Conservation (phyloP, 139 green algal species). For the Yamagishiella unicocca region DNA sequence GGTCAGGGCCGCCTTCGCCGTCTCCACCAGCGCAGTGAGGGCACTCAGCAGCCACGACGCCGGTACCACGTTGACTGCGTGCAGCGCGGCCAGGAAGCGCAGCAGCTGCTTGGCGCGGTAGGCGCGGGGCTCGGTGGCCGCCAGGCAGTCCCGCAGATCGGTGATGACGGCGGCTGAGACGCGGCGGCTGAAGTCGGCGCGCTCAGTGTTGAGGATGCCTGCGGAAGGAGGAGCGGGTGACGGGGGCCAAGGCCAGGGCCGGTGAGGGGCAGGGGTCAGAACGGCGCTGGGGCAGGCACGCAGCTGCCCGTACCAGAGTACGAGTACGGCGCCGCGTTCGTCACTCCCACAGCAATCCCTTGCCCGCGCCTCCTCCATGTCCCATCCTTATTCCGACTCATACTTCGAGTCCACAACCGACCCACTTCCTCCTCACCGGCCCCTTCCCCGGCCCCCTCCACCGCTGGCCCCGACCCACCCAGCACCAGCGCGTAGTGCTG, state of each 20-base stretch:
- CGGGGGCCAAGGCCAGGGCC: not conserved
- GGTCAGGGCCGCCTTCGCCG: slow-evolving; percentile 25
- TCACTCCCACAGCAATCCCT: too few species aligned
- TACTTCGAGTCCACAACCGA: too few species aligned
- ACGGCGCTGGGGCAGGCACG: too few species aligned
- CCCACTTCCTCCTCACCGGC: not conserved
- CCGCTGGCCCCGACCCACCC: slow-evolving; percentile 59
- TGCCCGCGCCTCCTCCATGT: too few species aligned
- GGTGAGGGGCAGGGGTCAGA: not conserved
- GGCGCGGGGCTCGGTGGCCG: slow-evolving; percentile 27
- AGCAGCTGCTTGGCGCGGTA: slow-evolving; percentile 76
- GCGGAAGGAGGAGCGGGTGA: not conserved
- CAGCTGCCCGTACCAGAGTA: too few species aligned
- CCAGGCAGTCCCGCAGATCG: slow-evolving; percentile 37
- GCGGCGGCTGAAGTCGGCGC: slow-evolving; percentile 36
- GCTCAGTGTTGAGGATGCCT: slow-evolving; percentile 61
- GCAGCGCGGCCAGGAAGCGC: slow-evolving; percentile 75
- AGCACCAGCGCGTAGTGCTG: slow-evolving; percentile 81
- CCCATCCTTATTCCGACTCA: too few species aligned
- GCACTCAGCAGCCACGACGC: slow-evolving; percentile 58
- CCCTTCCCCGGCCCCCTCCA: not conserved
- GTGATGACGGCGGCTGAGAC: slow-evolving; percentile 44
- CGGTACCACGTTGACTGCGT: slow-evolving; percentile 67
- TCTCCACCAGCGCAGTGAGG: slow-evolving; percentile 65
- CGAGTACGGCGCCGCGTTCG: too few species aligned